Conservation (phyloP, 2,329 filamentous ascomycete genomes). For the Microcera coccophila region DNA sequence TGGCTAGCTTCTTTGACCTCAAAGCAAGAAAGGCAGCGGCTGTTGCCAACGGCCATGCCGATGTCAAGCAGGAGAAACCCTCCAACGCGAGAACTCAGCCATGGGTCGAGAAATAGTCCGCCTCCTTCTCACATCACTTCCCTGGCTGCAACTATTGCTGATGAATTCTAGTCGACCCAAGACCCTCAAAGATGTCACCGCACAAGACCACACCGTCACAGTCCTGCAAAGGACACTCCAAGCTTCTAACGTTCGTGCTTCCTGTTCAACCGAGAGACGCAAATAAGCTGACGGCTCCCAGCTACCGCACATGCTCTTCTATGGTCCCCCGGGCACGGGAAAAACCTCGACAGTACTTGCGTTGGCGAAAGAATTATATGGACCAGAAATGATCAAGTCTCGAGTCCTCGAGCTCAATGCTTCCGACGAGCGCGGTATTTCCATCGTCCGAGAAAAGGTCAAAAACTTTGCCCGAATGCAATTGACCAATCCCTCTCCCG, state of each 20-base stretch:
- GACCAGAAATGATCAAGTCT: conserved; percentile 85
- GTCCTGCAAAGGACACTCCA: conserved; percentile 90
- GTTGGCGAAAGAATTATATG: conserved; percentile 94
- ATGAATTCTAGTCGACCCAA: conserved; percentile 71
- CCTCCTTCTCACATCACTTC: neutral
- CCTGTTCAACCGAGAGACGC: neutral
- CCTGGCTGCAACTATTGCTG: conserved; percentile 3
- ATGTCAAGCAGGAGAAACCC: conserved; percentile 62
- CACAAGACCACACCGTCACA: conserved; percentile 94
- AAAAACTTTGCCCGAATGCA: conserved; percentile 98
- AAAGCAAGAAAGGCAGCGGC: conserved; percentile 83
- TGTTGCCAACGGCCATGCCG: conserved; percentile 52
- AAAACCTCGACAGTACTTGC: conserved; percentile 98
- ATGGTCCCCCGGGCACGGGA: conserved; percentile 92
- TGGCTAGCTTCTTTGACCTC: conserved; percentile 94
- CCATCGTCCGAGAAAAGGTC: conserved; percentile 94
- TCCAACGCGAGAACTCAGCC: conserved; percentile 67
- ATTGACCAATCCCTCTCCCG: conserved; percentile 72
- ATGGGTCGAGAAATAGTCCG: conserved; percentile 99
- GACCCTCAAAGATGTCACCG: conserved; percentile 88
- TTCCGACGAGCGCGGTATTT: conserved; percentile 96
- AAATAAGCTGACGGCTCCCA: conserved; percentile 12
- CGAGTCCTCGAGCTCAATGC: conserved; percentile 99
- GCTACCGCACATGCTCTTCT: conserved; percentile 99
- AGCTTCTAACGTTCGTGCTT: conserved; percentile 71